These are phyloP conservation scores for Medicago lupulina DNA, from an alignment of 306 rosid species.

Conservation along the genomic window DNA sequence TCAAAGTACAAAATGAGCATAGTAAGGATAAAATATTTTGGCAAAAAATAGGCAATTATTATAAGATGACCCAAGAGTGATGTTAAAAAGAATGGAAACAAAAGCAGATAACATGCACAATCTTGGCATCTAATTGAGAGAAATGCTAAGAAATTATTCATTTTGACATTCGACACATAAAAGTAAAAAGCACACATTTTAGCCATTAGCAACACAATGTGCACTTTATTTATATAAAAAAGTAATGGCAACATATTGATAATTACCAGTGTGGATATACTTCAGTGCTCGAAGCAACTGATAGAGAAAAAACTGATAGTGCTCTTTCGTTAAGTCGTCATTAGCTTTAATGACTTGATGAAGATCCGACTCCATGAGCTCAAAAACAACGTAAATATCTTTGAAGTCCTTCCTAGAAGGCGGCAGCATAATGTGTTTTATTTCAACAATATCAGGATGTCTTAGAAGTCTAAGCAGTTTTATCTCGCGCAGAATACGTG, in stretches of 20 bases:
- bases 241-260: slow-evolving; percentile 4
- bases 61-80: neutral
- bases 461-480: slow-evolving; percentile 93
- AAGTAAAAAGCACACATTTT: neutral
- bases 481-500: slow-evolving; percentile 98
- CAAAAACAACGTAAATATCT: slow-evolving; percentile 96
- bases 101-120: no score
- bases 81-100: no score
- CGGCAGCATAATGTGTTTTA: slow-evolving; percentile 92
- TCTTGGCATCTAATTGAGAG: neutral
- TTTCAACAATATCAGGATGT: slow-evolving; percentile 97
- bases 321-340: slow-evolving; percentile 90
- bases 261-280: slow-evolving; percentile 88
- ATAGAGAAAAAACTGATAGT: slow-evolving; percentile 93
- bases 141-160: slow-evolving; percentile 11
- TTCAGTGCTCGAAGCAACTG: slow-evolving; percentile 94
- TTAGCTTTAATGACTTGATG: slow-evolving; percentile 98
- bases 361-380: slow-evolving; percentile 98
- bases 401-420: slow-evolving; percentile 93
- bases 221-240: neutral
- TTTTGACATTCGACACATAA: neutral
- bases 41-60: neutral
- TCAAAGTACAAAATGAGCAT: neutral
- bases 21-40: neutral
- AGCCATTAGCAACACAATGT: slow-evolving; percentile 17